Evolutionary conservation across 139 green algal species (phyloP), one percentile per base, ranked within the genome.

Genomic region (Closterium sp.): DNA sequence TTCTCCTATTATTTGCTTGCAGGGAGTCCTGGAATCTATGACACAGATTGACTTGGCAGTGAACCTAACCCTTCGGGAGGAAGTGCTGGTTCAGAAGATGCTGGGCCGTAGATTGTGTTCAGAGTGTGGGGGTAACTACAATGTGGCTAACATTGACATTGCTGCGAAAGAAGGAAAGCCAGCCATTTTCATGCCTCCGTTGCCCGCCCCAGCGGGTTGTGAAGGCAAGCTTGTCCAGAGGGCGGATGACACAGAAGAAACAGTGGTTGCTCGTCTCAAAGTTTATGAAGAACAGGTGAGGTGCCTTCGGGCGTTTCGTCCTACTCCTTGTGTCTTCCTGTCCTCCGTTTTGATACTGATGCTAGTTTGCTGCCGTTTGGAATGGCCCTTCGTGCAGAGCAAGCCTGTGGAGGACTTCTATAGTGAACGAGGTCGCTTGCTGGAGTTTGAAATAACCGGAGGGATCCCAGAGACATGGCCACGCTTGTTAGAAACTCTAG

Each of bases 381-480:
- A 12, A 32, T 33, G 84, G 92, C 19, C 91, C 16, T 4, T 86
- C 2, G 83, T 94, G 66, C 92, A 95, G 93, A 90, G 35, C 84
- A 95, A 88, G 19, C 97, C 97, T 4, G 97, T 99, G 34, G 98
- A 99, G 93, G 93, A 97, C 0, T 97, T 96, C 36, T 99, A 98
- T 94, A 88, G 94, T 12, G 36, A 94, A 5, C 32, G 86, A 35
- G 96, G 96, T 30, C 86, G 31, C n/a, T 92, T 99, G 88, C 36
- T 98, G 16, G 96, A 99, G 86, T 99, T 99, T 95, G 95, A 98
- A 91, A 98, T 99, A 90, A 97, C 95, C 7, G 95, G 95, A 1
- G 98, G 98, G 69, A 99, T 99, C 86, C 97, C 97, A 1, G 96
- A 99, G 91, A 99, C 98, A 3, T 94, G 98, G 90, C 98, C 98